Percentiles rank a stretch among this genome's conserved stretches.
Evolutionary conservation across 352 stramenopile genomes (phyloP).

Genomic region (Phytophthora macrochlamydospora): DNA sequence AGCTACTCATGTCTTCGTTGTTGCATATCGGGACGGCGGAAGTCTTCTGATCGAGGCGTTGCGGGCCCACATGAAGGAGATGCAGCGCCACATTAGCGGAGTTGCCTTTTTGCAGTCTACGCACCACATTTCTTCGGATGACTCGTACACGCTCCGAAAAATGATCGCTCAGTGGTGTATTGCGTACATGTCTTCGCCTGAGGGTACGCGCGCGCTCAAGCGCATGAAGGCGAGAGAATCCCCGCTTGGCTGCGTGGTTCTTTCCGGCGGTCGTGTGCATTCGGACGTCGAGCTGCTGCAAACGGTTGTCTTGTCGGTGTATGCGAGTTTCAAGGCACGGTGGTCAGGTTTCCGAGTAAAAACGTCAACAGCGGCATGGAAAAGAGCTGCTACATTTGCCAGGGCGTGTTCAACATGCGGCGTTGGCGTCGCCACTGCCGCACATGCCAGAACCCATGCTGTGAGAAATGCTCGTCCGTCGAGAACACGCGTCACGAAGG

Average conservation of each 20-base stretch:
- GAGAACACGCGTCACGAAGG: constrained; percentile 70
- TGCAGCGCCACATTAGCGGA: constrained; percentile 73
- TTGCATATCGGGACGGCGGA: constrained; percentile 65
- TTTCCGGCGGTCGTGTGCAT: constrained; percentile 45
- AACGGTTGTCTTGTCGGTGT: constrained; percentile 58
- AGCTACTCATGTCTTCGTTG: constrained; percentile 71
- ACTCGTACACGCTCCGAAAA: constrained; percentile 70
- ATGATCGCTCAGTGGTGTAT: constrained; percentile 75
- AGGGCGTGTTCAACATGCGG: constrained; percentile 73
- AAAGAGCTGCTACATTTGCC: constrained; percentile 70
- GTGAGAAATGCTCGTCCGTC: constrained; percentile 72
- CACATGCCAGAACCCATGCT: constrained; percentile 70
- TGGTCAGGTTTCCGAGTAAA: constrained; percentile 80
- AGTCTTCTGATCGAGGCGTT: constrained; percentile 59
- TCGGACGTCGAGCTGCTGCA: constrained; percentile 64
- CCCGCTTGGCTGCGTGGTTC: constrained; percentile 58
- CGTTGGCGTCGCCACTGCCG: constrained; percentile 74
- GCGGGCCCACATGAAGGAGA: constrained; percentile 61
- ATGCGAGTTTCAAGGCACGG: constrained; percentile 69
- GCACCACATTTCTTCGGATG: constrained; percentile 57
- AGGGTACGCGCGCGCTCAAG: constrained; percentile 42
- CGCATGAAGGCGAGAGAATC: constrained; percentile 63
- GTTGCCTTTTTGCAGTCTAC: constrained; percentile 72
- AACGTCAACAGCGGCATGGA: constrained; percentile 76
- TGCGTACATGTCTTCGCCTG: constrained; percentile 48